Conservation (phyloP, 2,329 filamentous ascomycete species). For the Didymella exigua region DNA sequence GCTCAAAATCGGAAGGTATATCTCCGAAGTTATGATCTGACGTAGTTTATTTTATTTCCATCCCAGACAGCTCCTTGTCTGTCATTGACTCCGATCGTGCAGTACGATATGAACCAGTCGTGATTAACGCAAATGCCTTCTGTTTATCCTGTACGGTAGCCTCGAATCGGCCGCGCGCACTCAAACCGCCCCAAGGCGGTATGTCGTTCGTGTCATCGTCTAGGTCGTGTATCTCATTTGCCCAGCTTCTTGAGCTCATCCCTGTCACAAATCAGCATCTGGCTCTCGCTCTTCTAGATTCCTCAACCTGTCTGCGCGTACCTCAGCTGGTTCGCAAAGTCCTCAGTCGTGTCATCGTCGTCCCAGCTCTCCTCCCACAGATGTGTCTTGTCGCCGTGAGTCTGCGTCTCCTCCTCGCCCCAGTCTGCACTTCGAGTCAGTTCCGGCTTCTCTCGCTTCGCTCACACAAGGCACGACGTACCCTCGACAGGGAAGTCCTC, state of each 20-base stretch:
- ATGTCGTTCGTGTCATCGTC: constrained; percentile 6
- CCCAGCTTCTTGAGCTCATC: constrained; percentile 96
- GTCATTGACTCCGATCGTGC: constrained; percentile 11
- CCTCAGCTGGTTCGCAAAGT: constrained; percentile 95
- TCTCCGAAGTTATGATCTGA: constrained; percentile 44
- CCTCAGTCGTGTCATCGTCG: constrained; percentile 94
- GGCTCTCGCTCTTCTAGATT: background rate
- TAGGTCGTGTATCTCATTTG: constrained; percentile 52
- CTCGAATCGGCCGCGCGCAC: background rate
- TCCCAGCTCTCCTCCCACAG: constrained; percentile 99
- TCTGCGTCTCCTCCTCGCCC: constrained; percentile 88
- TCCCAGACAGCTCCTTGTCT: constrained; percentile 24
- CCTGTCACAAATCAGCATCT: constrained; percentile 52
- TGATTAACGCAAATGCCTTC: background rate
- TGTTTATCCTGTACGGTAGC: background rate
- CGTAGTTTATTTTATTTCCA: constrained; percentile 36
- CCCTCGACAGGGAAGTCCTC: constrained; percentile 98
- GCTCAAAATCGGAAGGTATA: constrained; percentile 43
- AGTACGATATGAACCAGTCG: constrained; percentile 1
- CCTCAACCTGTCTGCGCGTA: constrained; percentile 52
- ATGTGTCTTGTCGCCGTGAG: constrained; percentile 76
- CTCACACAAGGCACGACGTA: constrained; percentile 56
- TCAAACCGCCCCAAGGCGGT: background rate
- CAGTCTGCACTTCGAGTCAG: constrained; percentile 65
- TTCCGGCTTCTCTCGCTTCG: background rate